Percentiles rank a stretch among this genome's conserved stretches.
Evolutionary conservation across 768 basidiomycete genomes (phyloP).

Genomic region (Russula virescens): DNA sequence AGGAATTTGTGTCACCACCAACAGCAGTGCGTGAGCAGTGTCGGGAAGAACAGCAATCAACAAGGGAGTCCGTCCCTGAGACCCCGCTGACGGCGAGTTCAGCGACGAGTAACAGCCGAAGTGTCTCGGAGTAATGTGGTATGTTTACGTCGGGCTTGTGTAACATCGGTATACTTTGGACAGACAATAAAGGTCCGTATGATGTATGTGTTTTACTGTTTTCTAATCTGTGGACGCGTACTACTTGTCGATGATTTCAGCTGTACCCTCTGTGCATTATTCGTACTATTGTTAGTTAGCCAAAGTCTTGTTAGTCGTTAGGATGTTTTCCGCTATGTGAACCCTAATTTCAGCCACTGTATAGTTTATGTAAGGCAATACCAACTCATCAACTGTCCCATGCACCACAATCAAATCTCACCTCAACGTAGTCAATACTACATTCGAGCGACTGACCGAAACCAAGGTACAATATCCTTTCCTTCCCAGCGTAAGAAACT

Average conservation of each 20-base stretch:
- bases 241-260: background rate
- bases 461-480: conserved; percentile 2
- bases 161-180: background rate
- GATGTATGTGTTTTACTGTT: background rate
- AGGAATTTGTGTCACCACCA: background rate
- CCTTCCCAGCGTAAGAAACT: background rate
- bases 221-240: background rate
- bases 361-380: conserved; percentile 18
- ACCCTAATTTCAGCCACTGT: conserved; percentile 19
- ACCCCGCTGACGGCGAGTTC: conserved; percentile 16
- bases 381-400: background rate
- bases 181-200: background rate
- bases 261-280: background rate
- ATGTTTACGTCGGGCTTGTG: background rate
- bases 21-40: background rate
- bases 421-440: background rate
- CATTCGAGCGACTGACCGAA: conserved; percentile 1
- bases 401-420: too few species aligned
- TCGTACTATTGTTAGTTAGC: too few species aligned
- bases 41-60: background rate
- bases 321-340: background rate
- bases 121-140: background rate
- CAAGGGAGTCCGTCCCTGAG: conserved; percentile 3
- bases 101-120: background rate
- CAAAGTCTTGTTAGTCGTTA: background rate